phyloP scores from a whole-genome alignment of 306 rosid genomes.

The Arachis hypogaea region DNA sequence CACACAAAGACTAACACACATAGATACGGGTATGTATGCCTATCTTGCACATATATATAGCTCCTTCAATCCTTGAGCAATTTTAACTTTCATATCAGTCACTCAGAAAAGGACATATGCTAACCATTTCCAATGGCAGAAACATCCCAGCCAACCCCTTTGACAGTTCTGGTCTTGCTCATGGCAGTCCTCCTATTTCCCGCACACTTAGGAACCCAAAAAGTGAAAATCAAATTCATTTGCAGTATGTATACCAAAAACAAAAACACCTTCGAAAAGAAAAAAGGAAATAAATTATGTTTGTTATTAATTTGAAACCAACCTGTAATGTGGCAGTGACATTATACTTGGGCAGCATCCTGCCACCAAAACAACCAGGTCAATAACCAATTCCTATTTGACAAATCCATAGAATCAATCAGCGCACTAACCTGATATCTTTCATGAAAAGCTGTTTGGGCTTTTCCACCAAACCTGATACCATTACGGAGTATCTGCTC shows the following conservation, averaged over 20 bases:
- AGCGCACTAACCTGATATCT: conserved; percentile 68
- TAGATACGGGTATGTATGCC: too few relatives aligned
- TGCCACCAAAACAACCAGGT: conserved; percentile 45
- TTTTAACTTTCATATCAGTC: conserved; percentile 7
- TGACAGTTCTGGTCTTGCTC: conserved; percentile 81
- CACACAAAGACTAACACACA: too few relatives aligned
- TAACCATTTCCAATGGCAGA: conserved; percentile 95
- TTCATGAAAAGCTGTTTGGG: conserved; percentile 69
- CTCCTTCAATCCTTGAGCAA: conserved; percentile 16
- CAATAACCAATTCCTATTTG: conserved; percentile 13
- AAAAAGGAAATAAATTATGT: not conserved
- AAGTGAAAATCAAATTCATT: conserved; percentile 30
- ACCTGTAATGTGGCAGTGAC: conserved; percentile 93
- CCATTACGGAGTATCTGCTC: conserved; percentile 63
- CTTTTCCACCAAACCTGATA: conserved; percentile 64
- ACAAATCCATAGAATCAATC: conserved; percentile 1
- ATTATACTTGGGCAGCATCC: conserved; percentile 84
- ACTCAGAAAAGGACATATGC: conserved; percentile 27
- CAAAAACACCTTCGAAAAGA: conserved; percentile 10
- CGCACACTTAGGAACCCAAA: conserved; percentile 67
- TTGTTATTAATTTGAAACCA: not conserved
- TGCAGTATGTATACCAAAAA: conserved; percentile 8
- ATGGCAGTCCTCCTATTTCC: conserved; percentile 96
- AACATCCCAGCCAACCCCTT: conserved; percentile 96
- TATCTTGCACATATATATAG: not conserved